Evolutionary conservation across 164 flowering plant genomes (phyloP), one percentile per base, ranked within the genome.

Genomic region (Tetracentron sinense): DNA sequence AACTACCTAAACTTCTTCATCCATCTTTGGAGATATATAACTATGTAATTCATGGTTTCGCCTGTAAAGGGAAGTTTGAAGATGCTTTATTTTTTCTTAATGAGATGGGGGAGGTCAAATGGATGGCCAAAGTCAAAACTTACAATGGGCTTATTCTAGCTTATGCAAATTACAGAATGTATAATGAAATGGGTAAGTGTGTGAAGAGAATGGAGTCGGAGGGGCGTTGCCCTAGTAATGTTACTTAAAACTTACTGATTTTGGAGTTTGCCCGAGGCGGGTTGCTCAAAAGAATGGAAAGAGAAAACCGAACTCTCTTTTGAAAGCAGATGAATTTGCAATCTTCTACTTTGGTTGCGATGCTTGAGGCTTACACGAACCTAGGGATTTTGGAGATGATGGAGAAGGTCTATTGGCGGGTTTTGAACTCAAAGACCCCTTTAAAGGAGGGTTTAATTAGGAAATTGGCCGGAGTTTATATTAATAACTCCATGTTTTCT

Each of bases 331-430:
- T 81, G 84, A 60, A 42, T 54, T 64, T 79, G 69, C 75, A 76
- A 31, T 35, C 80, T 20, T 73, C 76, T 1, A 73, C 86, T 48
- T 65, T 79, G 74, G 53, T 81, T n/a, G 74, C 81, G 30, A 82
- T 86, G 85, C 81, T 84, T 26, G 92, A 84, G 56, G 83, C 78
- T 30, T 84, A 86, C 75, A 74, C 78, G 3, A 69, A 62, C 44
- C 72, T 79, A 31, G 81, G 83, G 53, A 63, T 77, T 21, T 12
- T 82, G 48, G 80, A 72, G 28, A 78, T 81, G 78, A 82, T 84
- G 86, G 85, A 86, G 64, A 74, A 68, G 42, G 20, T 72, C 68
- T 80, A 75, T 54, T 69, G 54, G 30, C 75, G 64, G 66, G 70
- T 73, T 64, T 42, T 75, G 65, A 68, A 71, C 29, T 73, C 73